These are phyloP conservation scores for Cystobasidium pallidum DNA, from an alignment of 1,284 basidiomycete genomes.

Conservation along the genomic window DNA sequence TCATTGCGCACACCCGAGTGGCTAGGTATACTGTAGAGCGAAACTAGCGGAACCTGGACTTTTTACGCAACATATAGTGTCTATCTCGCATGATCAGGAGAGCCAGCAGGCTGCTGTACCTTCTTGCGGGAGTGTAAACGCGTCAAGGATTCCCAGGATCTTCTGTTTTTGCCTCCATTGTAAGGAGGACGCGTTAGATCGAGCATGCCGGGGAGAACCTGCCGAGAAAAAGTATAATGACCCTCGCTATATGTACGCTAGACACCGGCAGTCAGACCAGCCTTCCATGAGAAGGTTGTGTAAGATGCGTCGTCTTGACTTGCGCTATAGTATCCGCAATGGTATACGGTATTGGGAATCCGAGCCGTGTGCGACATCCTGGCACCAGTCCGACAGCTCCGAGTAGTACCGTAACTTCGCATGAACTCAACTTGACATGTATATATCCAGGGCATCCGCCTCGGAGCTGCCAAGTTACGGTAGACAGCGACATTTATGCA, in stretches of 20 bases:
- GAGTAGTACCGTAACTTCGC: no score
- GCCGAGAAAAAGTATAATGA: neutral
- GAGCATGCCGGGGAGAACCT: conserved; percentile 2
- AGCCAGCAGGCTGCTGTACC: no score
- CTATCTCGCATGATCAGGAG: no score
- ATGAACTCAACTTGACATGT: no score
- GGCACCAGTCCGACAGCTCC: neutral
- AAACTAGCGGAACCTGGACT: no score
- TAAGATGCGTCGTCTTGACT: neutral
- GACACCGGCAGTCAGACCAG: neutral
- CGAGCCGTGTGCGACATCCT: no score
- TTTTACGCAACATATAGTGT: no score
- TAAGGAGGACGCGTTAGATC: neutral
- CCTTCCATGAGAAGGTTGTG: neutral
- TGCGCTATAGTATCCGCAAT: no score
- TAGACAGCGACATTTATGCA: neutral
- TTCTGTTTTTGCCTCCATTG: neutral
- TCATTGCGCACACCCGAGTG: no score
- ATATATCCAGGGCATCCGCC: neutral
- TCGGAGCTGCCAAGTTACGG: conserved; percentile 3
- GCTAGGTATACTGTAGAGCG: no score
- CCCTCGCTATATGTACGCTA: neutral
- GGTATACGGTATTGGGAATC: no score
- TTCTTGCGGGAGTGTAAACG: neutral
- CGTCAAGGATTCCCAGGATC: neutral